Percentiles rank a stretch among this genome's conserved stretches.
phyloP scores from a whole-genome alignment of 371 early-diverging fungal species.

The Thermomucor indicae-seudaticae region DNA sequence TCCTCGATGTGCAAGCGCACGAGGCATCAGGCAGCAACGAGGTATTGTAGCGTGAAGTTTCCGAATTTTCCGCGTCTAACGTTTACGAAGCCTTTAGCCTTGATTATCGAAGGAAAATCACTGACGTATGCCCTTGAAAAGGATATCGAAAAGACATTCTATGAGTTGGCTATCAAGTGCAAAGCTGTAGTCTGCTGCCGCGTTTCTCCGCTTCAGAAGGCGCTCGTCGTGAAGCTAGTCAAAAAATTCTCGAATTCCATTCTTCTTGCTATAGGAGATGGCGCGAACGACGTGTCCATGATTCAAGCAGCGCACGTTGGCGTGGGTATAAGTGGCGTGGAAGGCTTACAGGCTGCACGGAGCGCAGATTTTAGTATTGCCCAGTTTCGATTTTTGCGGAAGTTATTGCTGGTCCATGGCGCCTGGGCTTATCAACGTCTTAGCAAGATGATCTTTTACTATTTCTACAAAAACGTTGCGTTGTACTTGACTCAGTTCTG shows the following conservation, averaged over 20 bases:
- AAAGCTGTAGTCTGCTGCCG: slow-evolving; percentile 91
- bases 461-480: slow-evolving; percentile 96
- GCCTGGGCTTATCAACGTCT: slow-evolving; percentile 91
- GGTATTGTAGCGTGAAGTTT: neutral
- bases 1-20: slow-evolving; percentile 44
- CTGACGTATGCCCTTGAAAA: slow-evolving; percentile 68
- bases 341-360: slow-evolving; percentile 96
- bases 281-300: slow-evolving; percentile 99
- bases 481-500: slow-evolving; percentile 97
- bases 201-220: slow-evolving; percentile 93
- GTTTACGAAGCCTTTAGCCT: slow-evolving; percentile 45
- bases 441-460: slow-evolving; percentile 83
- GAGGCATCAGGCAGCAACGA: slow-evolving; percentile 30
- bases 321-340: slow-evolving; percentile 96
- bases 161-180: slow-evolving; percentile 73
- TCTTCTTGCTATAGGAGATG: slow-evolving; percentile 93
- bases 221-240: slow-evolving; percentile 85
- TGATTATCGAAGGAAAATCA: slow-evolving; percentile 69
- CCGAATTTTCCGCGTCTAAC: neutral
- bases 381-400: slow-evolving; percentile 87
- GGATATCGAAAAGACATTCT: slow-evolving; percentile 61
- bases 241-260: slow-evolving; percentile 73
- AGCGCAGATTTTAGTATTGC: slow-evolving; percentile 96
- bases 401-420: slow-evolving; percentile 90
- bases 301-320: slow-evolving; percentile 96